A percentile compares a stretch with the other conserved stretches of the same genome.
These are phyloP conservation scores for Candida sphagnicola DNA, from an alignment of 805 yeast species.

Conservation along the genomic window DNA sequence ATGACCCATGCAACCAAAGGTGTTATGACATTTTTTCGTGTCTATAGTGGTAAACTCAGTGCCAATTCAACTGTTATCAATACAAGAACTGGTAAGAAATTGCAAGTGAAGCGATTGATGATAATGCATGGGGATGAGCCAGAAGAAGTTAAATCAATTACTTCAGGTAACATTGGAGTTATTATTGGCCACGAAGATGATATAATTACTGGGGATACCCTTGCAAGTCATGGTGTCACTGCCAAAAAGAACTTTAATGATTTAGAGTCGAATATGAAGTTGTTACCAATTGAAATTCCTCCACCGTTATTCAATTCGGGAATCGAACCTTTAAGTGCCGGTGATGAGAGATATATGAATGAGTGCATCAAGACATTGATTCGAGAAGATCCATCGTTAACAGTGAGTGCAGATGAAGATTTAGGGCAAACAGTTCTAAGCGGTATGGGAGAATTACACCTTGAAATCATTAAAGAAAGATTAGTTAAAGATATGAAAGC, in stretches of 20 bases:
- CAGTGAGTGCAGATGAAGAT: conserved; percentile 71
- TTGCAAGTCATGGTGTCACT: conserved; percentile 55
- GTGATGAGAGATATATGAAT: conserved; percentile 74
- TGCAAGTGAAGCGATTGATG: conserved; percentile 64
- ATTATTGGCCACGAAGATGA: conserved; percentile 66
- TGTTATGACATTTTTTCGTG: conserved; percentile 78
- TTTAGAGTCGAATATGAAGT: conserved; percentile 39
- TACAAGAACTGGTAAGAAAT: conserved; percentile 63
- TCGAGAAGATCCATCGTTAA: conserved; percentile 90
- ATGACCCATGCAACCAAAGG: conserved; percentile 82
- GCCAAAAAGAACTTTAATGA: conserved; percentile 45
- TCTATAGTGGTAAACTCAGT: conserved; percentile 75
- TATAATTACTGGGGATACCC: conserved; percentile 86
- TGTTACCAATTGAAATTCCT: conserved; percentile 79
- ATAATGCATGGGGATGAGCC: conserved; percentile 89
- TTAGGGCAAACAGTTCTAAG: conserved; percentile 83
- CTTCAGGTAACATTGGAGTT: conserved; percentile 88
- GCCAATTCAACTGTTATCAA: conserved; percentile 62
- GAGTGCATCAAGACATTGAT: conserved; percentile 60
- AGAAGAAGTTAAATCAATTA: conserved; percentile 58
- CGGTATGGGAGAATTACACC: conserved; percentile 97
- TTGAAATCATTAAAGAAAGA: conserved; percentile 82
- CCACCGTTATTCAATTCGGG: conserved; percentile 90
- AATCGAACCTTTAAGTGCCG: conserved; percentile 77
- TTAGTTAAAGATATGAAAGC: conserved; percentile 80